Conservation (phyloP, 108 stramenopile species). For the Cyclotella choctawhatcheeana region DNA sequence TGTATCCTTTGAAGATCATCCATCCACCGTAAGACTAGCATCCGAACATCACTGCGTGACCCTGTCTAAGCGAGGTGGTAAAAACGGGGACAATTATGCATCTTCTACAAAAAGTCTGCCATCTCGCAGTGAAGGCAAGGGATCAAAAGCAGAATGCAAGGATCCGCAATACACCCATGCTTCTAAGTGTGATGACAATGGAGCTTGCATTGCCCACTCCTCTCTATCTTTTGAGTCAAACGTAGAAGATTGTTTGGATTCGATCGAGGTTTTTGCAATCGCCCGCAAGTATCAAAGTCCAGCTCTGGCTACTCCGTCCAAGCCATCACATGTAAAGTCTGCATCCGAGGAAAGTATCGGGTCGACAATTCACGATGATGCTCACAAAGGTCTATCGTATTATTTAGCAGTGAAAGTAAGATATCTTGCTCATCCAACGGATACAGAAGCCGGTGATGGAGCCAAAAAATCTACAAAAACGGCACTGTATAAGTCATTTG, state of each 20-base stretch:
- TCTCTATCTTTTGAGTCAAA: not conserved
- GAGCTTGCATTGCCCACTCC: constrained; percentile 1
- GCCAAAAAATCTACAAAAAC: not conserved
- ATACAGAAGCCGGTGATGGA: not conserved
- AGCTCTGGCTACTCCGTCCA: not conserved
- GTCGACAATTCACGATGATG: not conserved
- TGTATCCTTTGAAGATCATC: not conserved
- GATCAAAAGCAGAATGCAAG: not conserved
- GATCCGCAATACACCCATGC: not conserved
- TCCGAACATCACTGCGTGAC: constrained; percentile 34
- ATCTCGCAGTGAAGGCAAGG: not conserved
- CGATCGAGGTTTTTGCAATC: constrained; percentile 7
- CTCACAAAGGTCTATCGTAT: not conserved
- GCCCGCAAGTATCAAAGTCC: not conserved
- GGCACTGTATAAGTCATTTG: not conserved
- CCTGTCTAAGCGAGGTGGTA: not conserved
- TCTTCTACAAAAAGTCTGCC: not conserved
- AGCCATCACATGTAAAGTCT: constrained; percentile 5
- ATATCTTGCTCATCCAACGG: too few species aligned
- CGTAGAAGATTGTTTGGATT: not conserved
- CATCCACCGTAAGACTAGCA: constrained; percentile 12
- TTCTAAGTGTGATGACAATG: not conserved
- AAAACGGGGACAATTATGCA: not conserved
- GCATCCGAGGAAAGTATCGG: not conserved
- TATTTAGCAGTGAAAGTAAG: not conserved